Conservation (phyloP, 2,329 filamentous ascomycete genomes). For the Aspergillus fischeri region DNA sequence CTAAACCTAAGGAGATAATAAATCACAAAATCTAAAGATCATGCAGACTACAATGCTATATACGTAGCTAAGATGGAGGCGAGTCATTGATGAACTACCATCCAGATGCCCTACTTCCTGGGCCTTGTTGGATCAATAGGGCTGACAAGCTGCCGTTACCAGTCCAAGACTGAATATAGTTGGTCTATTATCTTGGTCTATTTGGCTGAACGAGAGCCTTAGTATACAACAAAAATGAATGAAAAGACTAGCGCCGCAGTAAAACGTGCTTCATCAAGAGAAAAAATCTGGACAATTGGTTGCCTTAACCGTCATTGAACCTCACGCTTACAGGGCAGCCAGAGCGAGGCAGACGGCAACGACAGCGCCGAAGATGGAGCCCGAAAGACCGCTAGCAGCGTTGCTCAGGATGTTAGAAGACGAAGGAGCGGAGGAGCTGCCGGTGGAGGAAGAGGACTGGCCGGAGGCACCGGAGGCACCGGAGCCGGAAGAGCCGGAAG, state of each 20-base stretch:
- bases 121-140: neutral
- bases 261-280: neutral
- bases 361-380: conserved; percentile 55
- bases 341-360: conserved; percentile 63
- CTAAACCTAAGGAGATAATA: too few species aligned
- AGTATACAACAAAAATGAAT: neutral
- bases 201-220: neutral
- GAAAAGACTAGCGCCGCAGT: neutral
- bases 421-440: conserved; percentile 6
- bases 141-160: neutral
- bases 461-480: neutral
- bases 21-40: too few species aligned
- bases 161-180: neutral
- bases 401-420: conserved; percentile 7
- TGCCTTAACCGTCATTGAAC: neutral
- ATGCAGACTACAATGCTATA: too few species aligned
- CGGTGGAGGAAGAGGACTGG: conserved; percentile 1
- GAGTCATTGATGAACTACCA: neutral
- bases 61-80: too few species aligned
- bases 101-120: neutral
- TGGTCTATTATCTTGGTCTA: neutral
- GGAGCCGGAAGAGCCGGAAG: conserved; percentile 7
- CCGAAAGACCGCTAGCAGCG: conserved; percentile 11
- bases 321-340: conserved; percentile 13
- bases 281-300: neutral